Conservation (phyloP, 2,329 filamentous ascomycete genomes). For the Trichoderma koningii region DNA sequence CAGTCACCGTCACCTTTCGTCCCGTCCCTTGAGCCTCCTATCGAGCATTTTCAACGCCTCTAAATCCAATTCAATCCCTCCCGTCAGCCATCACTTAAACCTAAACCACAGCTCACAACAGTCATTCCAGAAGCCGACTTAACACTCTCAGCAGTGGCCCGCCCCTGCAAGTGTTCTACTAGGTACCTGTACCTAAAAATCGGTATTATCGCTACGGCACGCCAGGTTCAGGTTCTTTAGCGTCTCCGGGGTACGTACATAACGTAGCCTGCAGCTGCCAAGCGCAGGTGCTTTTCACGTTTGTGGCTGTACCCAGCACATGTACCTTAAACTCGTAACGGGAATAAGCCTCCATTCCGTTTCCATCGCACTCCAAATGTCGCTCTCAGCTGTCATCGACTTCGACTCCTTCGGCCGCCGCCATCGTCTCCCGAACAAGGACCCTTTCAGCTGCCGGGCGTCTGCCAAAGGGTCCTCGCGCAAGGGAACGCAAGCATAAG, state of each 20-base stretch:
- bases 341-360: no score
- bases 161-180: constrained; percentile 7
- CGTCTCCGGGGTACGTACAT: constrained; percentile 23
- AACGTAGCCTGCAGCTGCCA: neutral
- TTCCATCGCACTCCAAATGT: no score
- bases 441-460: neutral
- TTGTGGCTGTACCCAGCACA: no score
- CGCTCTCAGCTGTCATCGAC: no score
- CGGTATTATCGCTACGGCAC: neutral
- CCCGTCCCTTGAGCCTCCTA: no score
- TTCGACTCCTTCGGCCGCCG: neutral
- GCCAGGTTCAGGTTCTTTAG: constrained; percentile 1
- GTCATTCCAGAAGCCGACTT: constrained; percentile 10
- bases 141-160: constrained; percentile 9
- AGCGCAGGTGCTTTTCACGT: no score
- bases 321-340: no score
- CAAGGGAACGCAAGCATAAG: neutral
- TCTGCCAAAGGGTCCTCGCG: neutral
- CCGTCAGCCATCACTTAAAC: neutral
- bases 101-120: neutral
- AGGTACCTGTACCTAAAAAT: no score
- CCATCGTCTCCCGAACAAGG: neutral
- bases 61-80: neutral
- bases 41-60: no score
- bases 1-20: no score